These are phyloP conservation scores for Byssothecium circinans DNA, from an alignment of 2,329 filamentous ascomycete genomes.

Conservation along the genomic window DNA sequence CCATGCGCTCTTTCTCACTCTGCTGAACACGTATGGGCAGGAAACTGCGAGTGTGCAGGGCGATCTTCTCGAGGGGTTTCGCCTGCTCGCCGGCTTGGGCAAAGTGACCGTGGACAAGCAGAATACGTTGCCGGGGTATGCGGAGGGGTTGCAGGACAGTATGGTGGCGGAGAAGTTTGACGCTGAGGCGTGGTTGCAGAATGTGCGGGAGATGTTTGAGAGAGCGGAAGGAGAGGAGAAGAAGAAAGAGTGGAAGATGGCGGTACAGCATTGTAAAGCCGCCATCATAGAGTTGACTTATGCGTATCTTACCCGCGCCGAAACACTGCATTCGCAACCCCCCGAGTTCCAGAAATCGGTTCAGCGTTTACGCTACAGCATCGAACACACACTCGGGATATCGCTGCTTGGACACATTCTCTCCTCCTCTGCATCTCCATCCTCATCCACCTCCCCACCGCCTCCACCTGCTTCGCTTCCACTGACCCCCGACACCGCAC, in stretches of 20 bases:
- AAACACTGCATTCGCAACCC: constrained; percentile 26
- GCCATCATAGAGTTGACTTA: constrained; percentile 36
- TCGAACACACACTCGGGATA: constrained; percentile 28
- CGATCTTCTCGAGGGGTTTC: constrained; percentile 36
- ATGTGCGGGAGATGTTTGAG: constrained; percentile 21
- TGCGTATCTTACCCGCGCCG: constrained; percentile 34
- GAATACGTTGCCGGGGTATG: constrained; percentile 29
- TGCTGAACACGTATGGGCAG: constrained; percentile 29
- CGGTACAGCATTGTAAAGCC: constrained; percentile 26
- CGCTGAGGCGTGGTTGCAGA: constrained; percentile 20
- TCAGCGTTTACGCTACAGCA: constrained; percentile 35
- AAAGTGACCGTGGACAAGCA: constrained; percentile 18
- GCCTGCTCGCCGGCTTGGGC: constrained; percentile 27
- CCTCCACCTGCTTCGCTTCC: constrained; percentile 2
- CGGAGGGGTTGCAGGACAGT: constrained; percentile 20
- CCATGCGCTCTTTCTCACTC: constrained; percentile 24
- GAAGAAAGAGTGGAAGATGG: constrained; percentile 16
- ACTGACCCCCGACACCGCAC: neutral
- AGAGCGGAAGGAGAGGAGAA: constrained; percentile 21
- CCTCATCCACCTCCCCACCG: constrained; percentile 17
- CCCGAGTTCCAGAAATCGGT: constrained; percentile 23
- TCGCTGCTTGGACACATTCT: constrained; percentile 14
- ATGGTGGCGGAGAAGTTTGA: constrained; percentile 21
- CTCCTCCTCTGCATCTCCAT: constrained; percentile 11
- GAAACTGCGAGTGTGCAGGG: constrained; percentile 30